Evolutionary conservation across 768 basidiomycete species (phyloP).

Genomic region (Psilocybe azurescens): DNA sequence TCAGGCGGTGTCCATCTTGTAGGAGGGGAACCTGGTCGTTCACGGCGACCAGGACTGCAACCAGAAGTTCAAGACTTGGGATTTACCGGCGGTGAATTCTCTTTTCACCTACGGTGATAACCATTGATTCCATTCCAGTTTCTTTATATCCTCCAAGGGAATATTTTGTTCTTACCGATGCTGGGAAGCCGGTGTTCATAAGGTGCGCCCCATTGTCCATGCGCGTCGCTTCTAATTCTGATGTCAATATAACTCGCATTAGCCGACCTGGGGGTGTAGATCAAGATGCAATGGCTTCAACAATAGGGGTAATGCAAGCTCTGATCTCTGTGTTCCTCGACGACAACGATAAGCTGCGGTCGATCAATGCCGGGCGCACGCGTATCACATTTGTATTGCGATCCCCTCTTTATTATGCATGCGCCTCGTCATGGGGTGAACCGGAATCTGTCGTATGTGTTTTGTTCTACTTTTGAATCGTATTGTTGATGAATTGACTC

Average conservation of each 20-base stretch:
- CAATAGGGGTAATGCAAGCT: conserved; percentile 93
- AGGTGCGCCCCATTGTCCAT: conserved; percentile 53
- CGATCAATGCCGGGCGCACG: conserved; percentile 81
- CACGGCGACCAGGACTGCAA: conserved; percentile 35
- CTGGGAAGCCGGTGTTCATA: conserved; percentile 96
- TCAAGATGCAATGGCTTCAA: conserved; percentile 71
- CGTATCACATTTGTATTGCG: conserved; percentile 88
- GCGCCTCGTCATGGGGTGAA: conserved; percentile 92
- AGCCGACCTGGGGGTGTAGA: conserved; percentile 63
- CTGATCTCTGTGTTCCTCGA: conserved; percentile 96
- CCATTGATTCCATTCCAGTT: conserved; percentile 29
- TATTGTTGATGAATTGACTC: conserved; percentile 8
- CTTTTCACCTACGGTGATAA: neutral
- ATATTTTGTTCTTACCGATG: conserved; percentile 93
- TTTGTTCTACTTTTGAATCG: conserved; percentile 1
- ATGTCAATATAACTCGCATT: neutral
- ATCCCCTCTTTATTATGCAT: conserved; percentile 90
- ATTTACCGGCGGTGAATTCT: conserved; percentile 42
- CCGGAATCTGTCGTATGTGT: conserved; percentile 91
- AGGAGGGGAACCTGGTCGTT: conserved; percentile 36
- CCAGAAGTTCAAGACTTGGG: conserved; percentile 43
- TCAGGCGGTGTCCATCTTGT: conserved; percentile 6
- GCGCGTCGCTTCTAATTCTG: neutral
- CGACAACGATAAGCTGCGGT: conserved; percentile 85
- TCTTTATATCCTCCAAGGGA: conserved; percentile 62